Percentiles rank a stretch among this genome's conserved stretches.
phyloP scores from a whole-genome alignment of 345 rosid genomes.

The Xanthoceras sorbifolium region DNA sequence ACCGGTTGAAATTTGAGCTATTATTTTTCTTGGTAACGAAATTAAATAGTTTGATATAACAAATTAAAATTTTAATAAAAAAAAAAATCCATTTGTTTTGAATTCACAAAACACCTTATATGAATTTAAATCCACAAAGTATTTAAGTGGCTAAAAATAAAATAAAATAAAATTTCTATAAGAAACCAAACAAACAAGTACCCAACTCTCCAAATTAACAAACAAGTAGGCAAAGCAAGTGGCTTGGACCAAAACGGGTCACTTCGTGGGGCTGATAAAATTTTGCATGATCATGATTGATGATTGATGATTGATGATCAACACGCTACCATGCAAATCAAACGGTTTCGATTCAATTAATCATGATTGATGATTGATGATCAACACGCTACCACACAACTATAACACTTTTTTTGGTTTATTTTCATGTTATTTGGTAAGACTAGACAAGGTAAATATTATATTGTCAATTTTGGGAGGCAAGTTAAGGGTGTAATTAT shows the following conservation, averaged over 20 bases:
- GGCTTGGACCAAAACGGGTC: not conserved
- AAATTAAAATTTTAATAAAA: no score
- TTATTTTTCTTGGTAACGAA: no score
- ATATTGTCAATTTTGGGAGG: not conserved
- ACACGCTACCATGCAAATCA: not conserved
- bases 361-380: no score
- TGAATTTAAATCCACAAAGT: no score
- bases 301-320: not conserved
- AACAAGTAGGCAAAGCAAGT: not conserved
- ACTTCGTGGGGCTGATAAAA: not conserved
- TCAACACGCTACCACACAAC: not conserved
- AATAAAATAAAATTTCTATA: no score
- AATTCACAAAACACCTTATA: no score
- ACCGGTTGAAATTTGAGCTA: no score
- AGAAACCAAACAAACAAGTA: not conserved
- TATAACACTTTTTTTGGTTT: not conserved
- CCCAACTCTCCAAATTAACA: not conserved
- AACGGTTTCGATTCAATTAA: not conserved
- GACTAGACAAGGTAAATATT: not conserved
- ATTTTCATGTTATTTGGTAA: not conserved
- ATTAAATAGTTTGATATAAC: no score
- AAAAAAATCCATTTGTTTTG: no score
- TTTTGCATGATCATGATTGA: not conserved
- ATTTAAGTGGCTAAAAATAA: no score
- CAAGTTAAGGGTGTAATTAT: not conserved